Percentiles rank a stretch among this genome's conserved stretches.
Evolutionary conservation across 2,329 filamentous ascomycete species (phyloP).

Genomic region (Exophiala dermatitidis): DNA sequence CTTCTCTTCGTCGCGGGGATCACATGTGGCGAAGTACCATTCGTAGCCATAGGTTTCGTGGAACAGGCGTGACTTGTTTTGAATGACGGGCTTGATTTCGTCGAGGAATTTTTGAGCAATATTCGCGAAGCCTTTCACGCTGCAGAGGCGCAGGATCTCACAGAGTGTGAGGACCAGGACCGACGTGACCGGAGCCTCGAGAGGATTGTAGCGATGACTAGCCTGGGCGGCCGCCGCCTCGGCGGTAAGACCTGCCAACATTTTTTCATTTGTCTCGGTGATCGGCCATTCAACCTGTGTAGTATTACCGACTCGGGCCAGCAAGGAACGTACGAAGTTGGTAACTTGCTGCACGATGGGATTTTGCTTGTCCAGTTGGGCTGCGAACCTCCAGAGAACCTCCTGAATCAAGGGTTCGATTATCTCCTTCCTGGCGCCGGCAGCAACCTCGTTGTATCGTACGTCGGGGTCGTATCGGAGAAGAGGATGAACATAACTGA

Average conservation of each 20-base stretch:
- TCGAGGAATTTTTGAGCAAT: slow-evolving; percentile 5
- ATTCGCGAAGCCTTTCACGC: neutral
- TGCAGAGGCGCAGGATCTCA: slow-evolving; percentile 8
- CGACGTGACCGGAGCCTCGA: slow-evolving; percentile 16
- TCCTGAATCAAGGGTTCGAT: too few relatives aligned
- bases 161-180: slow-evolving; percentile 16
- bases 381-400: neutral
- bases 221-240: neutral
- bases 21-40: slow-evolving; percentile 10
- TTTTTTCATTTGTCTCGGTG: neutral
- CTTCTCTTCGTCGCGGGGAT: neutral
- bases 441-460: too few relatives aligned
- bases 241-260: neutral
- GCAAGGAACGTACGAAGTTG: neutral
- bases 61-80: slow-evolving; percentile 15
- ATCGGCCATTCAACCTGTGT: neutral
- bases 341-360: slow-evolving; percentile 8
- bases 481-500: neutral
- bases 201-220: slow-evolving; percentile 11
- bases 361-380: neutral
- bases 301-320: neutral
- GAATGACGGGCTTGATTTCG: slow-evolving; percentile 2
- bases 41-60: slow-evolving; percentile 12
- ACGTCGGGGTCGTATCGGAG: too few relatives aligned
- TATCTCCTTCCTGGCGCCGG: too few relatives aligned